These are phyloP conservation scores for Calocybe cyanea DNA, from an alignment of 768 basidiomycete genomes.

Conservation along the genomic window DNA sequence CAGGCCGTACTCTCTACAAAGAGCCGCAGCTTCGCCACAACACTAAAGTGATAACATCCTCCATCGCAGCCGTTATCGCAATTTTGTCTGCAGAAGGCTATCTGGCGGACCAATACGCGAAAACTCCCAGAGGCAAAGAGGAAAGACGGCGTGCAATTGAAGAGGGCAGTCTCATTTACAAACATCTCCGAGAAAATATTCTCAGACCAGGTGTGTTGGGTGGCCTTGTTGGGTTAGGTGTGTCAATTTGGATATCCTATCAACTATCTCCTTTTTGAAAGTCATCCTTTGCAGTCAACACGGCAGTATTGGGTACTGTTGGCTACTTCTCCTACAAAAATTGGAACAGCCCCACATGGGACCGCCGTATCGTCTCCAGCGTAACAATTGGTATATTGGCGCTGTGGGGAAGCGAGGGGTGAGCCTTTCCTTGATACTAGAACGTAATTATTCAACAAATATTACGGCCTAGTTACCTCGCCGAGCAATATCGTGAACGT, in stretches of 20 bases:
- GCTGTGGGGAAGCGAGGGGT: slow-evolving; percentile 62
- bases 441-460: neutral
- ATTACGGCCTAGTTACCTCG: neutral
- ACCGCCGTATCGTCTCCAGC: slow-evolving; percentile 54
- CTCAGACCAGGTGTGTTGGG: slow-evolving; percentile 65
- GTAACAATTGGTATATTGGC: slow-evolving; percentile 55
- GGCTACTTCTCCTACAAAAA: slow-evolving; percentile 63
- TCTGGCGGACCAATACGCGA: slow-evolving; percentile 53
- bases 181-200: slow-evolving; percentile 49
- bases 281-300: slow-evolving; percentile 43
- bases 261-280: neutral
- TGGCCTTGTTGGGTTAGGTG: slow-evolving; percentile 59
- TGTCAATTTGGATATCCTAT: slow-evolving; percentile 19
- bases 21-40: slow-evolving; percentile 59
- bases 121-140: slow-evolving; percentile 53
- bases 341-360: slow-evolving; percentile 66
- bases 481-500: neutral
- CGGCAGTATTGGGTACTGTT: slow-evolving; percentile 56
- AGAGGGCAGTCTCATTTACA: slow-evolving; percentile 55
- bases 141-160: slow-evolving; percentile 54
- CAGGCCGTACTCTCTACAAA: slow-evolving; percentile 62
- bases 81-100: slow-evolving; percentile 63
- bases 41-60: slow-evolving; percentile 46
- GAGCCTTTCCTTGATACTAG: neutral
- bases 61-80: slow-evolving; percentile 50